These are phyloP conservation scores for Macadamia integrifolia DNA, from an alignment of 164 flowering plant genomes.

Conservation along the genomic window DNA sequence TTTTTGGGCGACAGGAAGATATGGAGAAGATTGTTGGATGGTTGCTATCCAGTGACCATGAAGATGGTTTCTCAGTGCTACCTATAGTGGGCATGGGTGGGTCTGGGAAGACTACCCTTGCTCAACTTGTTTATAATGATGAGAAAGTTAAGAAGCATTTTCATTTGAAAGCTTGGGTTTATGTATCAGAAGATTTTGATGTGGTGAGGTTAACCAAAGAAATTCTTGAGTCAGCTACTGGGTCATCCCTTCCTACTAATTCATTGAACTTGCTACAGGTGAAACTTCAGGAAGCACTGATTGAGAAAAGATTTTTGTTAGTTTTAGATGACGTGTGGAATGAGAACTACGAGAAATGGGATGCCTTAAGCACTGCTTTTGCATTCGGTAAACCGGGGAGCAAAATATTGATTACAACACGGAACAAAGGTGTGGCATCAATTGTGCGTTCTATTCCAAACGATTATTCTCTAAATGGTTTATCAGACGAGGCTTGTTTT, in stretches of 20 bases:
- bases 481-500: constrained; percentile 27
- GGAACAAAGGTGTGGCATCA: constrained; percentile 15
- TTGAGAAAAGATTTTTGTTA: background rate
- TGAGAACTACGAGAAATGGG: constrained; percentile 17
- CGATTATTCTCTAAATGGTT: background rate
- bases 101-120: constrained; percentile 12
- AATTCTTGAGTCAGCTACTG: constrained; percentile 6
- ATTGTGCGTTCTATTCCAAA: background rate
- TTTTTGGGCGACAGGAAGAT: constrained; percentile 2
- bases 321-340: constrained; percentile 13
- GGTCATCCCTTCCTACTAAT: background rate
- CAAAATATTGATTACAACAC: constrained; percentile 26
- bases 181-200: constrained; percentile 6
- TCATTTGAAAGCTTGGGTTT: constrained; percentile 2
- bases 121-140: constrained; percentile 5
- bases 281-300: background rate
- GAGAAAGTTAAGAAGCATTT: background rate
- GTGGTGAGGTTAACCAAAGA: background rate
- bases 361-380: constrained; percentile 13
- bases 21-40: background rate
- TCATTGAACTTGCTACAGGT: background rate
- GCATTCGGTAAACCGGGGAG: constrained; percentile 21
- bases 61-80: background rate
- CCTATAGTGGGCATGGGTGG: constrained; percentile 6
- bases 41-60: background rate